Conservation (phyloP, 2,329 filamentous ascomycete genomes). For the Chaetoscypha palmicola region DNA sequence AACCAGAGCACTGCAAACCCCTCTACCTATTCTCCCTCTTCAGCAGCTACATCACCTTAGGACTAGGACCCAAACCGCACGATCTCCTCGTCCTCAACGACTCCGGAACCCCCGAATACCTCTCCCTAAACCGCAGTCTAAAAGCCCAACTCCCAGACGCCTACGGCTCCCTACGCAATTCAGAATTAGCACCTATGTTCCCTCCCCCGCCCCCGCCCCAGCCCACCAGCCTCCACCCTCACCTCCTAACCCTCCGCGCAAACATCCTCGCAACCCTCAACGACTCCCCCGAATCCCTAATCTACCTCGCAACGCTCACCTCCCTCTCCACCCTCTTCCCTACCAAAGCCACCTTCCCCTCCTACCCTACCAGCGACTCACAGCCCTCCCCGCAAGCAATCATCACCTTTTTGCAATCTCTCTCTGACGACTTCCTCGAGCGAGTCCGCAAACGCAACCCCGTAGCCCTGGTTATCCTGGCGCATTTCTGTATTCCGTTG, state of each 20-base stretch:
- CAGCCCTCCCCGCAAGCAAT: conserved; percentile 11
- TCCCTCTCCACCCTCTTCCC: conserved; percentile 8
- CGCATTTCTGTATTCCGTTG: conserved; percentile 32
- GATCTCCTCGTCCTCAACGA: conserved; percentile 33
- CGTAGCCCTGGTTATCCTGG: conserved; percentile 21
- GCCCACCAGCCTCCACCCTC: conserved; percentile 7
- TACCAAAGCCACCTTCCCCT: not conserved
- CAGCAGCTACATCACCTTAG: conserved; percentile 32
- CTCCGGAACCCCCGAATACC: conserved; percentile 32
- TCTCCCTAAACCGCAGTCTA: conserved; percentile 32
- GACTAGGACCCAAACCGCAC: conserved; percentile 28
- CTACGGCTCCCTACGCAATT: conserved; percentile 20
- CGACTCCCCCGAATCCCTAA: conserved; percentile 4
- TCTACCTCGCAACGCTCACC: conserved; percentile 10
- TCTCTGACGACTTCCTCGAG: conserved; percentile 24
- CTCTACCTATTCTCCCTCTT: conserved; percentile 35
- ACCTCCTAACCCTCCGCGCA: conserved; percentile 8
- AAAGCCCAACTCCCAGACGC: conserved; percentile 28
- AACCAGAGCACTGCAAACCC: conserved; percentile 29
- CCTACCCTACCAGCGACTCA: not conserved
- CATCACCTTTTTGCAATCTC: conserved; percentile 14
- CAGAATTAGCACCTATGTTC: conserved; percentile 17
- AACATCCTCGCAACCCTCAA: conserved; percentile 1
- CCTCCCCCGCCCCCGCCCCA: conserved; percentile 11
- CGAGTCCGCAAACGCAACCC: conserved; percentile 19